phyloP scores from a whole-genome alignment of 805 yeast species.

The Monosporozyma unispora region DNA sequence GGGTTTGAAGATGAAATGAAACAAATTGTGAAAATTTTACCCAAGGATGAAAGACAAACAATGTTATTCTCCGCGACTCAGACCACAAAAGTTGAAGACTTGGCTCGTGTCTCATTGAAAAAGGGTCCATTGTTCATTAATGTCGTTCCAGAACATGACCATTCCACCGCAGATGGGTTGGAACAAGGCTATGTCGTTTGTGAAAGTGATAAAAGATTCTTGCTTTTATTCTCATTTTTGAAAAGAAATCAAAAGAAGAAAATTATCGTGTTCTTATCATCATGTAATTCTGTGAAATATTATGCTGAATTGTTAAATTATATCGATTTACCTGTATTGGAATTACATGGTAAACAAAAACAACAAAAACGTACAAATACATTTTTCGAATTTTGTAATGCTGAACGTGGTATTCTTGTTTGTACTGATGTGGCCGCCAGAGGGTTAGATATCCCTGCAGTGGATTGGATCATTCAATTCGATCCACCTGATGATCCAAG shows the following conservation, averaged over 20 bases:
- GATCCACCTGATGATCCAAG: constrained; percentile 99
- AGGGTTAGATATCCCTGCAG: constrained; percentile 97
- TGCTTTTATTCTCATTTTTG: constrained; percentile 82
- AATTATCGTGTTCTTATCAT: constrained; percentile 87
- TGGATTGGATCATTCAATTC: constrained; percentile 97
- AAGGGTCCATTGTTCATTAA: constrained; percentile 91
- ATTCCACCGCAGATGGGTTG: constrained; percentile 90
- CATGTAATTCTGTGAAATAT: constrained; percentile 95
- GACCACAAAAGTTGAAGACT: constrained; percentile 96
- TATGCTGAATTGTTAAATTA: constrained; percentile 91
- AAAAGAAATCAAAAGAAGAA: constrained; percentile 89
- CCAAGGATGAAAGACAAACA: constrained; percentile 86
- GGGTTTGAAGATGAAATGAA: constrained; percentile 99
- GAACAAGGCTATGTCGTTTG: constrained; percentile 99
- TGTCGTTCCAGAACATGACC: constrained; percentile 74
- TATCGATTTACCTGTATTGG: constrained; percentile 93
- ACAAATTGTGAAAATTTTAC: constrained; percentile 88
- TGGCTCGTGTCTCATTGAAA: constrained; percentile 91
- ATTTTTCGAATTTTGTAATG: constrained; percentile 95
- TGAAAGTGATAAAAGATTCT: constrained; percentile 89
- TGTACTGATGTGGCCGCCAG: constrained; percentile 99
- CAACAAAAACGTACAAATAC: constrained; percentile 98
- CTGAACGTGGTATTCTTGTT: constrained; percentile 82
- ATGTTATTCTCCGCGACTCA: constrained; percentile 99
- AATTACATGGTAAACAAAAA: constrained; percentile 95